phyloP scores from a whole-genome alignment of 2,329 filamentous ascomycete genomes.

The Podosphaera fusca region DNA sequence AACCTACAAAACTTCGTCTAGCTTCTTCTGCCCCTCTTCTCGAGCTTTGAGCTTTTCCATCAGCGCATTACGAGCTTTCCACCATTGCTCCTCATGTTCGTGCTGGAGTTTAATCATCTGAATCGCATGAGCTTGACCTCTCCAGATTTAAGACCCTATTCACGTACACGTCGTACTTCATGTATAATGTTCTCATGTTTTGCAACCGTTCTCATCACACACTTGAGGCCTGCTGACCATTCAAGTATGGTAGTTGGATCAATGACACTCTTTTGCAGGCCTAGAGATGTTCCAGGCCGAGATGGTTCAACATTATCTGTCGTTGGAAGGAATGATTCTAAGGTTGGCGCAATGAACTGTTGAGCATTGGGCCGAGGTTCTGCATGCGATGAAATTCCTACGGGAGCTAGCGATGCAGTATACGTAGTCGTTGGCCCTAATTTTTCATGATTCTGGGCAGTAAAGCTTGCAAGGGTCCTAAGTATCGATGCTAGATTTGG shows the following conservation, averaged over 20 bases:
- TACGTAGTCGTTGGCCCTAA: constrained; percentile 8
- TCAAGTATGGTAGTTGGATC: constrained; percentile 26
- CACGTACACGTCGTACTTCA: constrained; percentile 19
- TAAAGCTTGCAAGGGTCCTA: constrained; percentile 12
- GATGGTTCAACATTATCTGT: constrained; percentile 4
- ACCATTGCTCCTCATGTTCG: constrained; percentile 38
- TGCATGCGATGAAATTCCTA: constrained; percentile 1
- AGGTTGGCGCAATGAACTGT: neutral
- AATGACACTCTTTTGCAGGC: constrained; percentile 6
- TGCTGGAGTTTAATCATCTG: constrained; percentile 40
- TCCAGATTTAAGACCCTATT: neutral
- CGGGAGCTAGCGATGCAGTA: constrained; percentile 16
- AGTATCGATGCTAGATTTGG: constrained; percentile 16
- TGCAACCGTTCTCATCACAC: constrained; percentile 25
- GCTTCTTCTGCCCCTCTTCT: constrained; percentile 26
- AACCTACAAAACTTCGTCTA: constrained; percentile 30
- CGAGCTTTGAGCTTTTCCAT: constrained; percentile 27
- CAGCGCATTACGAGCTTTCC: constrained; percentile 26
- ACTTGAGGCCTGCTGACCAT: constrained; percentile 26
- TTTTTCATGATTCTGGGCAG: constrained; percentile 8
- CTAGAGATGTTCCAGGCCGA: constrained; percentile 8
- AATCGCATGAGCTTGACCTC: constrained; percentile 1
- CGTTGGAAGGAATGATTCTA: constrained; percentile 1
- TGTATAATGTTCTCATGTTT: constrained; percentile 22
- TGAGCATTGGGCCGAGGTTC: neutral